phyloP scores from a whole-genome alignment of 2,329 filamentous ascomycete genomes.

The Aspergillus puulaauensis region DNA sequence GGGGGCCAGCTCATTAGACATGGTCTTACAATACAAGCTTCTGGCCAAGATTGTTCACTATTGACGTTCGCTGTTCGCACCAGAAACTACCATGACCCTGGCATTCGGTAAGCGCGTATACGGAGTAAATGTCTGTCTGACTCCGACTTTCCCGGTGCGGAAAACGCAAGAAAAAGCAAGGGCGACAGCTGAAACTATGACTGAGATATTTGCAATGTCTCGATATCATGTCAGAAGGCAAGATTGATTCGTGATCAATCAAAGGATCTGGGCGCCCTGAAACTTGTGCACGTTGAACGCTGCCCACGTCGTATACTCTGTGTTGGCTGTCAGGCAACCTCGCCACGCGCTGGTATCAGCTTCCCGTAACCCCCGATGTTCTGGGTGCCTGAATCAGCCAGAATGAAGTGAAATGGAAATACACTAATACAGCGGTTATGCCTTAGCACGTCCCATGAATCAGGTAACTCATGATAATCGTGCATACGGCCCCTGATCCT shows the following conservation, averaged over 20 bases:
- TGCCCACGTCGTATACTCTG: background rate
- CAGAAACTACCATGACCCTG: background rate
- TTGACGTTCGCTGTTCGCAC: background rate
- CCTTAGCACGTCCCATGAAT: conserved; percentile 1
- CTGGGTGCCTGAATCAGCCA: background rate
- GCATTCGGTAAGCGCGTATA: background rate
- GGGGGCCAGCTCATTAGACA: background rate
- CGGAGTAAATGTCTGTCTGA: background rate
- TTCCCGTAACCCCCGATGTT: background rate
- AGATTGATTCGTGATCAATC: background rate
- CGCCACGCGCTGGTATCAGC: background rate
- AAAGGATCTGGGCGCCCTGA: background rate
- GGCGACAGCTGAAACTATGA: background rate
- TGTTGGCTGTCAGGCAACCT: background rate
- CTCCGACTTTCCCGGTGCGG: background rate
- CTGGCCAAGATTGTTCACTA: background rate
- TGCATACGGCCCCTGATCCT: conserved; percentile 5
- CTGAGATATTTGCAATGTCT: background rate
- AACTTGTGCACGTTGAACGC: background rate
- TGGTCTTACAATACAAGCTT: background rate
- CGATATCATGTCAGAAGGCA: background rate
- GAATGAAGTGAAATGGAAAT: background rate
- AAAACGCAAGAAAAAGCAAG: background rate
- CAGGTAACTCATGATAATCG: conserved; percentile 8
- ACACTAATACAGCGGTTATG: background rate